Conservation (phyloP, 768 basidiomycete genomes). For the Termitomyces sp. region DNA sequence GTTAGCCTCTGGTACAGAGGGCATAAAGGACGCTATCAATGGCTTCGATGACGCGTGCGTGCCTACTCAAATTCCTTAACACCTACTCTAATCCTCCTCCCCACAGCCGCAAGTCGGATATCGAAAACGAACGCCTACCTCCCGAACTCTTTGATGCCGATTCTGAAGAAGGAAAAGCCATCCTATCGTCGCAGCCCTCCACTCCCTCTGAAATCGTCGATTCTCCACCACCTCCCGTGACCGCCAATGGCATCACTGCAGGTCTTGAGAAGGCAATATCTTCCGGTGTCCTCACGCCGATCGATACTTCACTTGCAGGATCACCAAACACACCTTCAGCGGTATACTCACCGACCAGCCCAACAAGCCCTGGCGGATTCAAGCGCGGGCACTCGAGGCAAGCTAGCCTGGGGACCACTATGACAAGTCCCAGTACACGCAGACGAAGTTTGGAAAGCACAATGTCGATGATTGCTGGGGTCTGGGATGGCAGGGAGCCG, state of each 20-base stretch:
- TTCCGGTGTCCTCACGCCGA: conserved; percentile 27
- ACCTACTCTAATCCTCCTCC: conserved; percentile 4
- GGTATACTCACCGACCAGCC: conserved; percentile 33
- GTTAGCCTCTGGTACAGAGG: conserved; percentile 86
- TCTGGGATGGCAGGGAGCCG: conserved; percentile 66
- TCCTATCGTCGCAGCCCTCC: conserved; percentile 49
- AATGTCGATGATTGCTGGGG: conserved; percentile 92
- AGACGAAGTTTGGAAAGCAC: conserved; percentile 93
- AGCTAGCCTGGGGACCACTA: conserved; percentile 89
- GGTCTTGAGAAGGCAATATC: conserved; percentile 39
- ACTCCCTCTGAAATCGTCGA: conserved; percentile 50
- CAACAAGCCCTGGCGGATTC: conserved; percentile 46
- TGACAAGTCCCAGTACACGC: conserved; percentile 91
- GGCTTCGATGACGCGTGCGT: conserved; percentile 96
- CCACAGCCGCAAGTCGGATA: conserved; percentile 89
- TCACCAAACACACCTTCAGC: conserved; percentile 25
- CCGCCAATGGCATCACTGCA: conserved; percentile 43
- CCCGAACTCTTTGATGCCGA: conserved; percentile 88
- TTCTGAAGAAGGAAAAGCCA: conserved; percentile 68
- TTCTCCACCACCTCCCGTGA: conserved; percentile 39
- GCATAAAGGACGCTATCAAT: conserved; percentile 91
- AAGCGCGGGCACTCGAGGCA: conserved; percentile 72
- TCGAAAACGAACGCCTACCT: conserved; percentile 98
- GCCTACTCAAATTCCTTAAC: neutral
- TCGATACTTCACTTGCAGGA: conserved; percentile 25